Evolutionary conservation across 2,329 filamentous ascomycete species (phyloP).

Genomic region (Xylariaceae sp.): DNA sequence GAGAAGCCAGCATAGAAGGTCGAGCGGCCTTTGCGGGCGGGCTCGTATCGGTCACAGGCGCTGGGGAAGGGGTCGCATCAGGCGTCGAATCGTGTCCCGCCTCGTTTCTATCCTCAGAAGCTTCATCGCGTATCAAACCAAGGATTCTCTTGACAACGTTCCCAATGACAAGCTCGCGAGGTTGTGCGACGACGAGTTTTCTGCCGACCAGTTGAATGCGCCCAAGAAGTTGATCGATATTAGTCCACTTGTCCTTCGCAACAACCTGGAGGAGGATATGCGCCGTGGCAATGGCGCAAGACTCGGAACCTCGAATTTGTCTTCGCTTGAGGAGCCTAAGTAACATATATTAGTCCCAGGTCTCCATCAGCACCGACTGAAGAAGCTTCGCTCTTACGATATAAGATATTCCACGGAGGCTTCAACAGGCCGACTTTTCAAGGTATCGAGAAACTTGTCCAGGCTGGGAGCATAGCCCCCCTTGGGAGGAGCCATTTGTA

Average conservation of each 20-base stretch:
- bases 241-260: conserved; percentile 75
- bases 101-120: conserved; percentile 76
- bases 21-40: conserved; percentile 40
- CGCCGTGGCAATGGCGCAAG: conserved; percentile 88
- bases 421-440: conserved; percentile 76
- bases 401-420: conserved; percentile 82
- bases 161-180: conserved; percentile 86
- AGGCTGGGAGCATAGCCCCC: conserved; percentile 70
- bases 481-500: conserved; percentile 59
- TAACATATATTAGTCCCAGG: conserved; percentile 5
- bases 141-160: conserved; percentile 92
- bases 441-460: conserved; percentile 75
- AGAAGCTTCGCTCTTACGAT: conserved; percentile 58
- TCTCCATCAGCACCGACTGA: conserved; percentile 20
- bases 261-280: conserved; percentile 88
- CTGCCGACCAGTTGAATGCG: conserved; percentile 79
- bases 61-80: conserved; percentile 41
- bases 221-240: conserved; percentile 77
- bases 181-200: conserved; percentile 79
- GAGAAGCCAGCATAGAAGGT: conserved; percentile 63
- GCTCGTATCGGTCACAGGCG: conserved; percentile 16
- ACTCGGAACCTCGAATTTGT: conserved; percentile 84
- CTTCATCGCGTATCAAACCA: conserved; percentile 88
- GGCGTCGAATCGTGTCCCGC: conserved; percentile 61
- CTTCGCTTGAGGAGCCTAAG: conserved; percentile 81